These are phyloP conservation scores for Penicillium sp. DNA, from an alignment of 2,329 filamentous ascomycete species.

Conservation along the genomic window DNA sequence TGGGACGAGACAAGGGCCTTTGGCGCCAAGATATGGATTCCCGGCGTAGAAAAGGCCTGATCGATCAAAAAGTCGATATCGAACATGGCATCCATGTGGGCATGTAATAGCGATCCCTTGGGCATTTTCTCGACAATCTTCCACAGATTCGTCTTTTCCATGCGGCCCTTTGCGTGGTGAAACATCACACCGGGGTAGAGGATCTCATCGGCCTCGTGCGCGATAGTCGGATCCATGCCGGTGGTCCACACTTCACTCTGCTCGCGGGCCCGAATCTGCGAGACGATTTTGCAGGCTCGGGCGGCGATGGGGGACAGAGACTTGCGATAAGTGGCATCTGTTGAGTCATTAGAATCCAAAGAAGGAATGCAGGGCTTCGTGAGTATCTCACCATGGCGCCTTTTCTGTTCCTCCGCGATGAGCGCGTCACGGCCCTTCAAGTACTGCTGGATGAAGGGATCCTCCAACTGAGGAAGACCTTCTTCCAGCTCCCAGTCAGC, in stretches of 20 bases:
- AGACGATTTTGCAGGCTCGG: slow-evolving; percentile 78
- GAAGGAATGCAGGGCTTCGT: neutral
- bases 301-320: slow-evolving; percentile 76
- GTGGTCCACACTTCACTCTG: slow-evolving; percentile 75
- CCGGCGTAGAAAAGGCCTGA: slow-evolving; percentile 69
- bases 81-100: slow-evolving; percentile 89
- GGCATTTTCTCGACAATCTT: slow-evolving; percentile 83
- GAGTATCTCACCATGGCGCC: slow-evolving; percentile 70
- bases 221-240: slow-evolving; percentile 70
- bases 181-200: slow-evolving; percentile 95
- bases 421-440: slow-evolving; percentile 74
- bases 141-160: slow-evolving; percentile 85
- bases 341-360: neutral
- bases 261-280: slow-evolving; percentile 77
- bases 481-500: slow-evolving; percentile 45
- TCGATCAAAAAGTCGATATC: slow-evolving; percentile 80
- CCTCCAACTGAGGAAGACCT: slow-evolving; percentile 55
- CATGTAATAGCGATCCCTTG: slow-evolving; percentile 73
- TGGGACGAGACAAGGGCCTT: slow-evolving; percentile 59
- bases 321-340: slow-evolving; percentile 39
- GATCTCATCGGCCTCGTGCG: slow-evolving; percentile 63
- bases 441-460: slow-evolving; percentile 83
- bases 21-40: slow-evolving; percentile 70
- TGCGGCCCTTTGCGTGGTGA: slow-evolving; percentile 77
- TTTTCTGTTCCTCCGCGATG: slow-evolving; percentile 77